Conservation (phyloP, 2,329 filamentous ascomycete species). For the Pseudomassariella vexata region DNA sequence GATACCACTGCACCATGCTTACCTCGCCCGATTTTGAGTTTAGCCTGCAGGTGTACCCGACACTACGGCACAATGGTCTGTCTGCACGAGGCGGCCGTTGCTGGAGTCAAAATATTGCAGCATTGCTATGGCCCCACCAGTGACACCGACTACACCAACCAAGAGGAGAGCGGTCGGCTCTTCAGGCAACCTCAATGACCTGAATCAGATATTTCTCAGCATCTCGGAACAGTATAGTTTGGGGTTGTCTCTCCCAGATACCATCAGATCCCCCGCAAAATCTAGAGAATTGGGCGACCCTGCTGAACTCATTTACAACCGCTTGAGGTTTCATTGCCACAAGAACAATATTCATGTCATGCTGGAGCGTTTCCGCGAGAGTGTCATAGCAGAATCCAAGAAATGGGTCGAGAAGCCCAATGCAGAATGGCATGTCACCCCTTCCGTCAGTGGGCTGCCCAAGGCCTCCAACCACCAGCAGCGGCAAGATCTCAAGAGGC, state of each 20-base stretch:
- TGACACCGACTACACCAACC: background rate
- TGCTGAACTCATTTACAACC: conserved; percentile 13
- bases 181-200: background rate
- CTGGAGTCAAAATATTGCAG: conserved; percentile 1
- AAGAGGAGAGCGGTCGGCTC: background rate
- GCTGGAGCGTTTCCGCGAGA: conserved; percentile 13
- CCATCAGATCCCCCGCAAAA: background rate
- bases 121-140: background rate
- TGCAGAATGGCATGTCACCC: conserved; percentile 14
- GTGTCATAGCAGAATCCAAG: conserved; percentile 16
- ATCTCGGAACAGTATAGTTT: no score
- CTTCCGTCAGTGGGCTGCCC: conserved; percentile 13
- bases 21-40: no score
- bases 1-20: no score
- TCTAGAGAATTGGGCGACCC: background rate
- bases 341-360: conserved; percentile 13
- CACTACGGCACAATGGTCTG: no score
- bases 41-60: no score
- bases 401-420: conserved; percentile 22
- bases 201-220: background rate
- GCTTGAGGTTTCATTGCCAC: conserved; percentile 16
- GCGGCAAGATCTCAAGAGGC: conserved; percentile 14
- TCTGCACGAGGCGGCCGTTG: no score
- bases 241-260: conserved; percentile 1
- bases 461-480: conserved; percentile 18